Evolutionary conservation across 495 filamentous ascomycete species (phyloP).

Genomic region (Hyaloscypha hepaticicola): DNA sequence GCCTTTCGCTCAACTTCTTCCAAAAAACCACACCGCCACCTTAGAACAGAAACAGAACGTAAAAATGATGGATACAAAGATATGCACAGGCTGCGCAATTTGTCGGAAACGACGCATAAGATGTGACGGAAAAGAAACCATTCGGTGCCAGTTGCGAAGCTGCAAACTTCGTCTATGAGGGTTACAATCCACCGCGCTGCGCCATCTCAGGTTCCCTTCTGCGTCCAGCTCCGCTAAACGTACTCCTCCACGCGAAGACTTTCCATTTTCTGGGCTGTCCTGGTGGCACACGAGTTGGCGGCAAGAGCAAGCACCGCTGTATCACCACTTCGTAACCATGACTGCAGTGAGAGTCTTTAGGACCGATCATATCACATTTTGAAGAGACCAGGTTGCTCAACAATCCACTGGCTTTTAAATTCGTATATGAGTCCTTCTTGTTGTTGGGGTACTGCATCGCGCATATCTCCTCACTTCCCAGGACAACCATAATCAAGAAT

Average conservation of each 20-base stretch:
- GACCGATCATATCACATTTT: slow-evolving; percentile 20
- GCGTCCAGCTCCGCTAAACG: background rate
- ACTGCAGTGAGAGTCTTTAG: slow-evolving; percentile 16
- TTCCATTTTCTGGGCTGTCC: slow-evolving; percentile 12
- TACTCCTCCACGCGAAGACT: background rate
- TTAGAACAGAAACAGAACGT: no score
- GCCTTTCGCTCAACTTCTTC: no score
- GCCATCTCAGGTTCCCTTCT: background rate
- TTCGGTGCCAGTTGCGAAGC: slow-evolving; percentile 13
- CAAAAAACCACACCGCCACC: no score
- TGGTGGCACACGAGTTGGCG: slow-evolving; percentile 18
- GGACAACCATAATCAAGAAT: slow-evolving; percentile 5
- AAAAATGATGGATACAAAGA: slow-evolving; percentile 10
- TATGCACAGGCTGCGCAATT: slow-evolving; percentile 18
- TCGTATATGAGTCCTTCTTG: slow-evolving; percentile 22
- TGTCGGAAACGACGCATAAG: slow-evolving; percentile 18
- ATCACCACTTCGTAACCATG: slow-evolving; percentile 25
- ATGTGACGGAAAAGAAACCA: slow-evolving; percentile 21
- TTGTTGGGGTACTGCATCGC: slow-evolving; percentile 20
- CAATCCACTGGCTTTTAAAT: slow-evolving; percentile 17
- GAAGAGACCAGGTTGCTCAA: slow-evolving; percentile 24
- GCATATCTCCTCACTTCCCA: slow-evolving; percentile 10
- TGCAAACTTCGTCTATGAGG: slow-evolving; percentile 22
- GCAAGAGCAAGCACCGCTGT: slow-evolving; percentile 22
- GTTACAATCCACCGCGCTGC: slow-evolving; percentile 11